A percentile compares a stretch with the other conserved stretches of the same genome.
Conservation (phyloP, 2,329 filamentous ascomycete genomes). For the Ophiostoma quercus region DNA sequence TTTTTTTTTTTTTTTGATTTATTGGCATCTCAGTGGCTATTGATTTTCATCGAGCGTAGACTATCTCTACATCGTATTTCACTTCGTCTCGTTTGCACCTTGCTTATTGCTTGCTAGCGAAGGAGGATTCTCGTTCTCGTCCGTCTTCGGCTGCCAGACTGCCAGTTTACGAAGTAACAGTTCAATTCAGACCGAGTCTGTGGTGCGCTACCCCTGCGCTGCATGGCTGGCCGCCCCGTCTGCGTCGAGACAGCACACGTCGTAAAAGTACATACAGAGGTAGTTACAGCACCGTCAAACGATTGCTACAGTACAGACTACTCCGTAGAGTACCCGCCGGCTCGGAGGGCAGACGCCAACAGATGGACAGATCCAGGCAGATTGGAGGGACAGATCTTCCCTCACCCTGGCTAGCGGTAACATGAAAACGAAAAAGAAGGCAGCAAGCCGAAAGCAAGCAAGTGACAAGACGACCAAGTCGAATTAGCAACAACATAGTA, state of each 20-base stretch:
- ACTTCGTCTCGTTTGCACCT: neutral
- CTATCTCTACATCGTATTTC: neutral
- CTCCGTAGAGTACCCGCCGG: neutral
- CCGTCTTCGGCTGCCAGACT: neutral
- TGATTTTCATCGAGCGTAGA: neutral
- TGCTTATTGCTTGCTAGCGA: neutral
- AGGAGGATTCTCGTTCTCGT: conserved; percentile 12
- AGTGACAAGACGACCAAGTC: conserved; percentile 10
- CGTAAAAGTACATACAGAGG: no score
- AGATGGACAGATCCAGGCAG: neutral
- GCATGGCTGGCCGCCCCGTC: conserved; percentile 10
- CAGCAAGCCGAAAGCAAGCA: neutral
- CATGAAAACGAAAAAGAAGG: conserved; percentile 11
- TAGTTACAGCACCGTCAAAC: neutral
- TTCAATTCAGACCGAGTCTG: neutral
- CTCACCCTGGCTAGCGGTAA: conserved; percentile 6
- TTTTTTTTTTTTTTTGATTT: conserved; percentile 16
- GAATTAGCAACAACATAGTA: neutral
- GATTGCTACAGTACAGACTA: neutral
- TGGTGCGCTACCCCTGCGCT: neutral
- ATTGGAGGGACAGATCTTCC: conserved; percentile 13
- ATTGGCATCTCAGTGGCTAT: neutral
- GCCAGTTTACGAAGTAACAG: neutral
- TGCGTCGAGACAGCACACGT: neutral
- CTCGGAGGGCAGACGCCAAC: neutral